Conservation (phyloP, 805 yeast genomes). For the Zygoascus ofunaensis region DNA sequence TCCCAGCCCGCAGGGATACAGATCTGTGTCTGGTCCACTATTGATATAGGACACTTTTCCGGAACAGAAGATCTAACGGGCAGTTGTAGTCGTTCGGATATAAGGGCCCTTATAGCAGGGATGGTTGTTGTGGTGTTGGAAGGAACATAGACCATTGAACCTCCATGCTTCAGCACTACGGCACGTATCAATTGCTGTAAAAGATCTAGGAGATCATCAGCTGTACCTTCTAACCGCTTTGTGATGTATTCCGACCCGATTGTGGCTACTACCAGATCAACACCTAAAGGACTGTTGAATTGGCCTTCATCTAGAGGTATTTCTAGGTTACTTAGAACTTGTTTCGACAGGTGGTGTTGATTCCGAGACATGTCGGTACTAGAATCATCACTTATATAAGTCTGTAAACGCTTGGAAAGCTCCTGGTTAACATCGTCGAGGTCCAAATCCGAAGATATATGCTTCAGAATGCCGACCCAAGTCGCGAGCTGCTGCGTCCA, state of each 20-base stretch:
- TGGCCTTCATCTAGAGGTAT: slow-evolving; percentile 25
- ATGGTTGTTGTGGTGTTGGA: slow-evolving; percentile 5
- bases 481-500: slow-evolving; percentile 17
- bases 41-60: slow-evolving; percentile 14
- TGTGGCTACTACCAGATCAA: slow-evolving; percentile 19
- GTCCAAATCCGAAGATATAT: slow-evolving; percentile 11
- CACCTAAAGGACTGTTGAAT: slow-evolving; percentile 22
- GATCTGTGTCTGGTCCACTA: slow-evolving; percentile 18
- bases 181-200: slow-evolving; percentile 25
- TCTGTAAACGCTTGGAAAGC: slow-evolving; percentile 11
- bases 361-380: background rate
- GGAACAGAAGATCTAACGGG: slow-evolving; percentile 14
- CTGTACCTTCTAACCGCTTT: slow-evolving; percentile 1
- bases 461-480: slow-evolving; percentile 14
- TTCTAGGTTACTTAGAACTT: slow-evolving; percentile 9
- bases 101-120: slow-evolving; percentile 9
- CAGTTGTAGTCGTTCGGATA: slow-evolving; percentile 18
- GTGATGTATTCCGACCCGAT: slow-evolving; percentile 15
- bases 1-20: slow-evolving; percentile 31
- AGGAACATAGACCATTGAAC: slow-evolving; percentile 9
- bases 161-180: slow-evolving; percentile 15
- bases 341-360: background rate
- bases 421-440: background rate
- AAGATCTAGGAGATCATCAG: slow-evolving; percentile 22
- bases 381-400: slow-evolving; percentile 9